These are phyloP conservation scores for Thelonectria blattea DNA, from an alignment of 2,329 filamentous ascomycete genomes.

Conservation along the genomic window DNA sequence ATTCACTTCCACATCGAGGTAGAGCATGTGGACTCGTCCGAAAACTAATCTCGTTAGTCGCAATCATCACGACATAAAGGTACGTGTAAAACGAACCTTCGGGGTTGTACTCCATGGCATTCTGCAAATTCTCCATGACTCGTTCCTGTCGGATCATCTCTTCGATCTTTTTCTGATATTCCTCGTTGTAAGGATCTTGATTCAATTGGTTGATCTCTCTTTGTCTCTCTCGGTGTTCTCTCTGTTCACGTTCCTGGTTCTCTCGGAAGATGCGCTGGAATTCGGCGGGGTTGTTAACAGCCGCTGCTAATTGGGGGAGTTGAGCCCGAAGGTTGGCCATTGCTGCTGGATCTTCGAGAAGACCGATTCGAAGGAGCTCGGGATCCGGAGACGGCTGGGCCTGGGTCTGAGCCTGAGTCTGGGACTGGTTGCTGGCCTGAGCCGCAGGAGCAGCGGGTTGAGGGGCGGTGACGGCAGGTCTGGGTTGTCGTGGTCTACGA, in stretches of 20 bases:
- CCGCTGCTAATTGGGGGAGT: constrained; percentile 78
- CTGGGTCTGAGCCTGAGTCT: background rate
- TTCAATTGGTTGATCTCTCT: constrained; percentile 86
- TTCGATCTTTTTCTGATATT: constrained; percentile 90
- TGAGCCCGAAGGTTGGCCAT: constrained; percentile 73
- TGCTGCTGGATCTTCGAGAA: constrained; percentile 78
- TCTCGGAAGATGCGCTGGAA: constrained; percentile 77
- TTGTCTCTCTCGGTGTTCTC: constrained; percentile 77
- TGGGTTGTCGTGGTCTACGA: constrained; percentile 57
- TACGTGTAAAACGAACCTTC: constrained; percentile 70
- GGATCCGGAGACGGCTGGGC: constrained; percentile 56
- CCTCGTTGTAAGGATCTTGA: constrained; percentile 91
- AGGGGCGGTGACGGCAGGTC: background rate
- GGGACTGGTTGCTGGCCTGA: background rate
- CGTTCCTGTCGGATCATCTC: constrained; percentile 96
- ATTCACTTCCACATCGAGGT: constrained; percentile 95
- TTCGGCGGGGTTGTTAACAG: constrained; percentile 74
- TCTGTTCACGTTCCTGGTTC: constrained; percentile 72
- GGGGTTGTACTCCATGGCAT: constrained; percentile 95
- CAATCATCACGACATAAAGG: constrained; percentile 2
- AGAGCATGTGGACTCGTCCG: constrained; percentile 93
- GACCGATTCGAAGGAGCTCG: constrained; percentile 81
- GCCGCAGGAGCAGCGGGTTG: background rate
- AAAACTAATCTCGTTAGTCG: constrained; percentile 67
- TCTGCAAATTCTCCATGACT: constrained; percentile 94